phyloP scores from a whole-genome alignment of 441 rosid genomes.

The Metrosideros polymorpha region DNA sequence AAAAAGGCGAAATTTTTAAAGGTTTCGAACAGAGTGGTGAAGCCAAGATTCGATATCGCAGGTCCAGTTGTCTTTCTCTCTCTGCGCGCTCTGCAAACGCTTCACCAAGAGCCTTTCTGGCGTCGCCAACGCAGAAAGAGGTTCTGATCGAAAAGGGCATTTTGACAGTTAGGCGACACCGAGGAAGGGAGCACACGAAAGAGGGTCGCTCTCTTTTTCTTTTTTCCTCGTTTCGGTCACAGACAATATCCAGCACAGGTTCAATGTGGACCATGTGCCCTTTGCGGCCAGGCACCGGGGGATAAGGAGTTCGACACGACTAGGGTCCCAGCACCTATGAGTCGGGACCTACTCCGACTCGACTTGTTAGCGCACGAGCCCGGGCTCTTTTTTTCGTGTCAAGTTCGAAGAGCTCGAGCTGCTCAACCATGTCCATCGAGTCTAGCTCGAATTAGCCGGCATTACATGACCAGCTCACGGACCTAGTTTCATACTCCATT shows the following conservation, averaged over 20 bases:
- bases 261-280: neutral
- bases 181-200: neutral
- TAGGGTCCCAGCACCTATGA: neutral
- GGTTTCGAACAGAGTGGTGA: neutral
- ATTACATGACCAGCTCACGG: fast-evolving
- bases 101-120: neutral
- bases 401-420: fast-evolving
- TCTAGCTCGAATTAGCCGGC: neutral
- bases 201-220: neutral
- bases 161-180: neutral
- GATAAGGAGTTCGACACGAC: neutral
- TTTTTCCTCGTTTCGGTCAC: neutral
- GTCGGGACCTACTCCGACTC: neutral
- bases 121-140: neutral
- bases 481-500: neutral
- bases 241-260: neutral
- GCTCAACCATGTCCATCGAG: neutral
- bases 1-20: neutral
- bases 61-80: neutral
- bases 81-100: neutral
- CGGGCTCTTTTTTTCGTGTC: neutral
- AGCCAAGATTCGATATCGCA: neutral
- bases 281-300: neutral
- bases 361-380: neutral
- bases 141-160: neutral